phyloP scores from a whole-genome alignment of 129 eudicot genomes.

The Flaveria linearis region DNA sequence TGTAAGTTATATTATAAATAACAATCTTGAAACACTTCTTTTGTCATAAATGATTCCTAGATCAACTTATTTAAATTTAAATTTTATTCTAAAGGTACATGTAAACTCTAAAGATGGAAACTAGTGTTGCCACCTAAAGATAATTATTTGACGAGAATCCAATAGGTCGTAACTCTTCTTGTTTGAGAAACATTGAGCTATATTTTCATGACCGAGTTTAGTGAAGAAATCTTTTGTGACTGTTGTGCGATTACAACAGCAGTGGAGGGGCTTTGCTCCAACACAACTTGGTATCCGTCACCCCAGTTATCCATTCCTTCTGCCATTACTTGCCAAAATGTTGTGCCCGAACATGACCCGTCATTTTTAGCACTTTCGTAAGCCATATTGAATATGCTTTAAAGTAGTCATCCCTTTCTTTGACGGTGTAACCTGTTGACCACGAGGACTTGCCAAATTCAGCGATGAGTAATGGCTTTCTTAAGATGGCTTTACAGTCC shows the following conservation, averaged over 20 bases:
- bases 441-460: too few relatives aligned
- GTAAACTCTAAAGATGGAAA: neutral
- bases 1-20: neutral
- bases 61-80: neutral
- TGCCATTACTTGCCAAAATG: too few relatives aligned
- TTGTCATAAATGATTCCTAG: neutral
- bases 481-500: slow-evolving; percentile 6
- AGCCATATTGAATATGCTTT: too few relatives aligned
- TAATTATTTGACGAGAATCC: neutral
- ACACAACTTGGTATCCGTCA: slow-evolving; percentile 55
- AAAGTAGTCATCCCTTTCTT: too few relatives aligned
- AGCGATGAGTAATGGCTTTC: slow-evolving; percentile 36
- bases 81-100: neutral
- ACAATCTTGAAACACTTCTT: neutral
- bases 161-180: neutral
- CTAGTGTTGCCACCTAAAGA: neutral
- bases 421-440: too few relatives aligned
- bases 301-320: slow-evolving; percentile 51
- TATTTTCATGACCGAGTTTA: neutral
- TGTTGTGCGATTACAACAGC: slow-evolving; percentile 34
- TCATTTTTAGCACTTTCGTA: too few relatives aligned
- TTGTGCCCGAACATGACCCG: too few relatives aligned
- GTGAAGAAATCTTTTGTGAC: slow-evolving; percentile 35
- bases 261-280: slow-evolving; percentile 44
- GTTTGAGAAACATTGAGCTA: neutral